Evolutionary conservation across 2,329 filamentous ascomycete genomes (phyloP).

Genomic region (Escovopsis sp.): DNA sequence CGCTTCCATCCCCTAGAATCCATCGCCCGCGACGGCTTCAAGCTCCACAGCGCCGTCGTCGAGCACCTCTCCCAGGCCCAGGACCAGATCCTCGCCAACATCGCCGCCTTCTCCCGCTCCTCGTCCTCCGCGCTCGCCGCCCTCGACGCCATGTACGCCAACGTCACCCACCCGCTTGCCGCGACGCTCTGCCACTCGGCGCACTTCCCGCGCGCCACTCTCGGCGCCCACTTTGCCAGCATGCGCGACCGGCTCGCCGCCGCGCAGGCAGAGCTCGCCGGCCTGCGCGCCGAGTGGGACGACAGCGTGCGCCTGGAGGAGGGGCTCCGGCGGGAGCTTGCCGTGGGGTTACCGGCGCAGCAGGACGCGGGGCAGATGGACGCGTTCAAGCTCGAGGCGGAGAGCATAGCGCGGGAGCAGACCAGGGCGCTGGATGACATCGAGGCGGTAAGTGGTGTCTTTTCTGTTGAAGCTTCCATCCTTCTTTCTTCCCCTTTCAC

Average conservation of each 20-base stretch:
- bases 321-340: background rate
- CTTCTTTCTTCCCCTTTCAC: no score
- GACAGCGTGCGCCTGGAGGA: conserved; percentile 2
- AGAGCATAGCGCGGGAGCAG: conserved; percentile 11
- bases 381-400: conserved; percentile 11
- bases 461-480: no score
- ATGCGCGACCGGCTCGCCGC: conserved; percentile 10
- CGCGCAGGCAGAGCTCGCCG: conserved; percentile 12
- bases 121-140: conserved; percentile 7
- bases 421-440: conserved; percentile 12
- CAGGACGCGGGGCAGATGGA: background rate
- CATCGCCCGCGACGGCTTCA: conserved; percentile 11
- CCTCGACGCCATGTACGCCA: conserved; percentile 14
- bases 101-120: conserved; percentile 9
- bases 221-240: conserved; percentile 12
- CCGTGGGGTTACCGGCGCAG: background rate
- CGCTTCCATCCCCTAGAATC: conserved; percentile 8
- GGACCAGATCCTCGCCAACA: conserved; percentile 9
- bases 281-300: conserved; percentile 8
- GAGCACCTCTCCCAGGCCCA: conserved; percentile 12
- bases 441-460: conserved; percentile 12
- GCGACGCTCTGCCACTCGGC: conserved; percentile 17
- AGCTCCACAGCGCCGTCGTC: conserved; percentile 9
- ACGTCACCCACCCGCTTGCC: conserved; percentile 17
- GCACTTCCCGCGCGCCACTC: conserved; percentile 10